Conservation (phyloP, 2,329 filamentous ascomycete species). For the Calonectria fujianensis region DNA sequence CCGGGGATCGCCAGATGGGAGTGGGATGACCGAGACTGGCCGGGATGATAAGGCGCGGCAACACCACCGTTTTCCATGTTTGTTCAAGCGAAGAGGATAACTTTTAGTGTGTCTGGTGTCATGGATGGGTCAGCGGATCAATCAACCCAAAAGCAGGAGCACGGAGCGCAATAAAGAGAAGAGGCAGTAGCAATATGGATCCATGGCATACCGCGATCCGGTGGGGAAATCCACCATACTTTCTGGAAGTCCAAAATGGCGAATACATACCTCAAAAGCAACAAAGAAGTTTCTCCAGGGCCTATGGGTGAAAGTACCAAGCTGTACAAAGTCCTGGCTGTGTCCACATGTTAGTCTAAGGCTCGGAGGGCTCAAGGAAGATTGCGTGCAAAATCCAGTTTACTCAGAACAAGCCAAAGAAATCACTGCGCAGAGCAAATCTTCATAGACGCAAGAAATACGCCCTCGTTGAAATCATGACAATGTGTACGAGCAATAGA, state of each 20-base stretch:
- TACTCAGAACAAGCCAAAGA: neutral
- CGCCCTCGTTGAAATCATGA: neutral
- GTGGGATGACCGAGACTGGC: slow-evolving; percentile 56
- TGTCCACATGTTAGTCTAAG: neutral
- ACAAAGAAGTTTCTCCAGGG: slow-evolving; percentile 57
- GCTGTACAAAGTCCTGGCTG: slow-evolving; percentile 55
- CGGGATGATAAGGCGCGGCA: slow-evolving; percentile 57
- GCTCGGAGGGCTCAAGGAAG: too few relatives aligned
- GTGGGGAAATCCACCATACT: neutral
- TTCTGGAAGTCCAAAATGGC: neutral
- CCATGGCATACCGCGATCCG: neutral
- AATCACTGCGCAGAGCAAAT: neutral
- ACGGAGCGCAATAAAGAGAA: neutral
- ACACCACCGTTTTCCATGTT: slow-evolving; percentile 62
- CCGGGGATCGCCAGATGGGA: slow-evolving; percentile 56
- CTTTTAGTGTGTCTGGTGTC: slow-evolving; percentile 54
- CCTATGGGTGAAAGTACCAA: slow-evolving; percentile 57
- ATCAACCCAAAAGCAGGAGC: neutral
- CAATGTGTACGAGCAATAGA: neutral
- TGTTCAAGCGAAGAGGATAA: slow-evolving; percentile 59
- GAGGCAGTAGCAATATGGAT: neutral
- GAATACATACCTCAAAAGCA: slow-evolving; percentile 57
- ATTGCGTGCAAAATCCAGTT: neutral
- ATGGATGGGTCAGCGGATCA: slow-evolving; percentile 24
- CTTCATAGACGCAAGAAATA: neutral